A percentile compares a stretch with the other conserved stretches of the same genome.
These are phyloP conservation scores for Daldinia vernicosa DNA, from an alignment of 495 filamentous ascomycete genomes.

Conservation along the genomic window DNA sequence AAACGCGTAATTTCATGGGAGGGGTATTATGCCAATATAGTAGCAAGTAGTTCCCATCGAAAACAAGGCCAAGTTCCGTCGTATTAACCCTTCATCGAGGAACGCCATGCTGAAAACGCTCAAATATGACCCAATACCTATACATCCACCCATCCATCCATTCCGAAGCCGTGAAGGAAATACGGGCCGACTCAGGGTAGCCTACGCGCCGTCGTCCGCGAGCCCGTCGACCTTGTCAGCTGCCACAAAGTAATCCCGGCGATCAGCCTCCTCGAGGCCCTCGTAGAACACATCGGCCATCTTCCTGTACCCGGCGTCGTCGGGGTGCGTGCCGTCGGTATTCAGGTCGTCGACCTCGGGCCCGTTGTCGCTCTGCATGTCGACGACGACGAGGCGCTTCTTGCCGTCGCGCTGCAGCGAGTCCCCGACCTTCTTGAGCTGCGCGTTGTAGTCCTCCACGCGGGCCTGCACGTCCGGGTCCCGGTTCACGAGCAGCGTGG, in stretches of 20 bases:
- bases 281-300: slow-evolving; percentile 64
- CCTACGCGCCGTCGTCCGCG: slow-evolving; percentile 19
- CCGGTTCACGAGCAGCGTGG: slow-evolving; percentile 38
- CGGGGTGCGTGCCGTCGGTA: slow-evolving; percentile 60
- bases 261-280: slow-evolving; percentile 48
- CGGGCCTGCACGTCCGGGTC: slow-evolving; percentile 34
- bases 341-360: slow-evolving; percentile 50
- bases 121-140: not conserved
- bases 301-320: slow-evolving; percentile 58
- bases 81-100: not conserved
- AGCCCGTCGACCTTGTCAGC: slow-evolving; percentile 26
- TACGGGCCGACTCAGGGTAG: not conserved
- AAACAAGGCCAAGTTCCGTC: not conserved
- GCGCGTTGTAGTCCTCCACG: slow-evolving; percentile 40
- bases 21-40: not conserved
- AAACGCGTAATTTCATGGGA: not conserved
- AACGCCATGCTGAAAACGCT: slow-evolving; percentile 2
- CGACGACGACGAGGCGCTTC: slow-evolving; percentile 56
- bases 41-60: not conserved
- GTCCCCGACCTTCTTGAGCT: slow-evolving; percentile 29
- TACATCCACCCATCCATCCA: not conserved
- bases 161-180: not conserved
- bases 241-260: not conserved
- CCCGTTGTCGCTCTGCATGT: slow-evolving; percentile 54
- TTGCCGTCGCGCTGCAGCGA: slow-evolving; percentile 16